Conservation (phyloP, 2,329 filamentous ascomycete genomes). For the Penicillium olsonii region DNA sequence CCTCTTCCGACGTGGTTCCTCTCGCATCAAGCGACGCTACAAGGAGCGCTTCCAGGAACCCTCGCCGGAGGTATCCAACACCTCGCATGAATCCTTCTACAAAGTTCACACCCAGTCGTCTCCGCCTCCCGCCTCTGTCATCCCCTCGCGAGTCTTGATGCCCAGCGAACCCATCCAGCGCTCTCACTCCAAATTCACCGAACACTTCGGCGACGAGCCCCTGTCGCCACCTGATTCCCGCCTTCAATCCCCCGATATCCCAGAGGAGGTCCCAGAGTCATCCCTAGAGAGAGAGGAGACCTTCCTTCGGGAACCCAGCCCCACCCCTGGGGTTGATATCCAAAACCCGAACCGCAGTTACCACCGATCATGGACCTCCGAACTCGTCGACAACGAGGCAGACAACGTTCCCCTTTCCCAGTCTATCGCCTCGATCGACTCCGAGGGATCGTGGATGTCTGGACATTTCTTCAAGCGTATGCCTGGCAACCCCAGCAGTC, state of each 20-base stretch:
- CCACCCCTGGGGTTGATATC: constrained; percentile 30
- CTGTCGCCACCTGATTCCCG: constrained; percentile 83
- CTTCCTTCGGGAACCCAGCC: constrained; percentile 26
- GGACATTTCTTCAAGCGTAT: constrained; percentile 62
- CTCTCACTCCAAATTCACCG: constrained; percentile 86
- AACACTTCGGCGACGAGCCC: constrained; percentile 85
- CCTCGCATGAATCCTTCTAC: constrained; percentile 83
- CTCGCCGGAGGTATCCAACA: constrained; percentile 85
- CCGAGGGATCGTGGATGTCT: constrained; percentile 93
- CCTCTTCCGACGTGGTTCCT: constrained; percentile 70
- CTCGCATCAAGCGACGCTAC: constrained; percentile 57
- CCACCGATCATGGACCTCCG: constrained; percentile 39
- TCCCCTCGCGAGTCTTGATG: constrained; percentile 45
- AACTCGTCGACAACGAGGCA: constrained; percentile 53
- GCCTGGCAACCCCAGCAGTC: constrained; percentile 44
- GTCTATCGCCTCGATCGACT: constrained; percentile 91
- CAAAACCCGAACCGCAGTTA: constrained; percentile 30
- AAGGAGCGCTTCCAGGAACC: constrained; percentile 50
- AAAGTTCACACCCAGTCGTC: constrained; percentile 55
- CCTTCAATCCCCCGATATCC: constrained; percentile 73
- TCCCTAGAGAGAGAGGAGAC: constrained; percentile 23
- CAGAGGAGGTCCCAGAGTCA: constrained; percentile 29
- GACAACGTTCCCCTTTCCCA: constrained; percentile 64
- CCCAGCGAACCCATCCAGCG: constrained; percentile 67
- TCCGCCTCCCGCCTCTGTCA: constrained; percentile 32